Evolutionary conservation across 176 grass and related monocot species (phyloP).

Genomic region (Paspalum notatum): DNA sequence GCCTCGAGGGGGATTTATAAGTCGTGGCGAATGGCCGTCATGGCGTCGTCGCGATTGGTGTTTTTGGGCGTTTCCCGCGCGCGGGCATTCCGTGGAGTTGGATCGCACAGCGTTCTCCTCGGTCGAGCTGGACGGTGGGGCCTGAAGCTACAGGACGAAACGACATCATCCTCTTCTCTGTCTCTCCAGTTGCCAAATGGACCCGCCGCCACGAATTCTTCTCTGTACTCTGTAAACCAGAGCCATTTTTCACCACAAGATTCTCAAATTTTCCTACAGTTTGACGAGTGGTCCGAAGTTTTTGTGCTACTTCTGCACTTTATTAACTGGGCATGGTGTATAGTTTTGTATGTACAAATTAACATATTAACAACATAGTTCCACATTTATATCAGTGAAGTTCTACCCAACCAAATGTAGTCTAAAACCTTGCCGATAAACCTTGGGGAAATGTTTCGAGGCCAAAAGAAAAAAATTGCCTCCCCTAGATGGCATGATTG

Average conservation of each 20-base stretch:
- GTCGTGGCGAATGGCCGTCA: background rate
- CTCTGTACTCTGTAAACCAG: background rate
- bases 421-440: background rate
- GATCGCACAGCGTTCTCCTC: background rate
- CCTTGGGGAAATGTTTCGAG: too few relatives aligned
- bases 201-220: background rate
- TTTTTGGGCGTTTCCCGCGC: background rate
- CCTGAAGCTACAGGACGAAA: background rate
- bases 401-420: background rate
- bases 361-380: background rate
- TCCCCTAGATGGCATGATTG: background rate
- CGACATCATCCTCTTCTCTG: background rate
- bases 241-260: background rate
- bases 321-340: background rate
- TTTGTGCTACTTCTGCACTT: background rate
- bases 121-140: constrained; percentile 1
- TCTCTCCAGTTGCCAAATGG: constrained; percentile 39
- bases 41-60: background rate
- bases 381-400: background rate
- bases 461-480: background rate
- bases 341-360: background rate
- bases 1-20: constrained; percentile 29
- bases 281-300: background rate
- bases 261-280: background rate
- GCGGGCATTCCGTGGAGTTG: background rate